Evolutionary conservation across 2,329 filamentous ascomycete species (phyloP), one percentile per base, ranked within the genome.

Genomic region (Sclerotinia sclerotiorum): DNA sequence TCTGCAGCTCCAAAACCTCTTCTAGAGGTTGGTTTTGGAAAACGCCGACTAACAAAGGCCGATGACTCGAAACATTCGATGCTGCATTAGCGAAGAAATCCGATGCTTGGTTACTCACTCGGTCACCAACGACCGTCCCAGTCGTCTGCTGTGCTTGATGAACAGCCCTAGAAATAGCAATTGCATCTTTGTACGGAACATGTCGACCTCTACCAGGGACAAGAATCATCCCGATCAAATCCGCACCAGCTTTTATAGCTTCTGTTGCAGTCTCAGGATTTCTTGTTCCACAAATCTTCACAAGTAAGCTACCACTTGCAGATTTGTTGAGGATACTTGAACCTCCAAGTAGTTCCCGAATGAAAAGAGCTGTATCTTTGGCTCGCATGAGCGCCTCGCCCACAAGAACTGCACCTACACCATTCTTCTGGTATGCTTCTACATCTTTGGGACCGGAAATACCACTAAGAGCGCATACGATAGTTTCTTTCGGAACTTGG

Each of bases 381-480:
- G 95, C 94, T 70, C 93, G 88, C 94, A 99, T 98, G 72, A 99
- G 87, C 64, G 96, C 92, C 79, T 99, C 95, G 21, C 95, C 95
- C 10, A 99, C 94, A 5, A 99, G 86, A 17, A 99, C 90, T 62
- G 94, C 95, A 73, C 94, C 92, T 61, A 99, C 93, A 27, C 94
- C 94, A 74, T 96, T 94, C 69, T 89, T 89, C 77, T 92, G 89
- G 79, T 97, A 97, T 70, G 92, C 89, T 70, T 92, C 83, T 7
- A 99, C 94, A 78, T 99, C 95, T 69, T 94, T 86, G 42, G 95
- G 87, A 0, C 90, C 91, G 72, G 92, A 93, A 74, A 99, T 99
- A 58, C 95, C 95, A 77, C 94, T 98, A 46, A 99, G 84, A 13
- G 95, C 96, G 78, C 93, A 97, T 39, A 99, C 90, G 70, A 97